These are phyloP conservation scores for Tubosaeta sp. DNA, from an alignment of 768 basidiomycete genomes.

Conservation along the genomic window DNA sequence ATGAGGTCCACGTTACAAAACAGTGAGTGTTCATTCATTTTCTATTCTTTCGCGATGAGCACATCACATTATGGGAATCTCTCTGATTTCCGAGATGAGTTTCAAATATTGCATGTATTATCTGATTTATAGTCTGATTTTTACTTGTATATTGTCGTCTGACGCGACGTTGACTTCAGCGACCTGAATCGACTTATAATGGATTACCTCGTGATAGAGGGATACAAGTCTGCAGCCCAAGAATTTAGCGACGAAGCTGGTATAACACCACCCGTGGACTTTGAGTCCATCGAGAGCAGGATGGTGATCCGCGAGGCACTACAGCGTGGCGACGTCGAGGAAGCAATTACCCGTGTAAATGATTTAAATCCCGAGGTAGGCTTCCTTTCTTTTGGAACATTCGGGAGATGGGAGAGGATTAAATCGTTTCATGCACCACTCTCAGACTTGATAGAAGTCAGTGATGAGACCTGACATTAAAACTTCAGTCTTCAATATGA, in stretches of 20 bases:
- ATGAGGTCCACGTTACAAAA: slow-evolving; percentile 81
- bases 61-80: slow-evolving; percentile 90
- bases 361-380: slow-evolving; percentile 96
- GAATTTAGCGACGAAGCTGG: slow-evolving; percentile 90
- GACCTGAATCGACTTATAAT: slow-evolving; percentile 92
- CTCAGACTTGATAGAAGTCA: slow-evolving; percentile 72
- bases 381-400: slow-evolving; percentile 10
- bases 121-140: slow-evolving; percentile 52
- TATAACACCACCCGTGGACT: slow-evolving; percentile 72
- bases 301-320: slow-evolving; percentile 94
- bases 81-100: slow-evolving; percentile 82
- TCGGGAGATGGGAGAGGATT: slow-evolving; percentile 58
- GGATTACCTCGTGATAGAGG: slow-evolving; percentile 97
- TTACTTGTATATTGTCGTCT: slow-evolving; percentile 12
- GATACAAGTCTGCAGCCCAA: slow-evolving; percentile 93
- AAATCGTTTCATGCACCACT: slow-evolving; percentile 98
- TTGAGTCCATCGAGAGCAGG: slow-evolving; percentile 88
- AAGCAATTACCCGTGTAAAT: slow-evolving; percentile 92
- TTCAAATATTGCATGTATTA: slow-evolving; percentile 78
- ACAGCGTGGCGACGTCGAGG: slow-evolving; percentile 91
- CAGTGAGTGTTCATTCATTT: slow-evolving; percentile 57
- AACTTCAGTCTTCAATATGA: slow-evolving; percentile 99
- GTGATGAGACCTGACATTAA: slow-evolving; percentile 78
- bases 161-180: slow-evolving; percentile 42
- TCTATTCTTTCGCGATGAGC: slow-evolving; percentile 50